Base-by-base conservation (phyloP, 2,329 filamentous ascomycete species). In the Diaporthe citriasiana region DNA sequence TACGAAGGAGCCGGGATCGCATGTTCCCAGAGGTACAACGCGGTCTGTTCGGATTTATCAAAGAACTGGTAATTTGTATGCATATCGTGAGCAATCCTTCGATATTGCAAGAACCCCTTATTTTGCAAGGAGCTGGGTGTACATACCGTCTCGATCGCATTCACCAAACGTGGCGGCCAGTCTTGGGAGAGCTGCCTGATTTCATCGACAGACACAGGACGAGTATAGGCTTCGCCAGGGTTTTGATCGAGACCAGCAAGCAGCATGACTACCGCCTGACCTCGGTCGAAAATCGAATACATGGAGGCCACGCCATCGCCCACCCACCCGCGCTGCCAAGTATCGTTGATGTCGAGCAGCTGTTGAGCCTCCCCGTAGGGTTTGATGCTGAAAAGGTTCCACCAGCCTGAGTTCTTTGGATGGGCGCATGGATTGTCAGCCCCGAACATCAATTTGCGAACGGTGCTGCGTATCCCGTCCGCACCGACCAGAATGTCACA, bases 141-240 rank as follows among this genome's bases (percentile, higher is more conserved):
- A 53, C 65, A 15, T 40, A 69, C 65, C 33, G n/a, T 3, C 19
- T 51, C 27, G 22, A 69, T 55, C 19, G 65, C 65, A 10, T 40
- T 55, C 42, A 40, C 27, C 65, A 69, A 40, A 27, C 10, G 47
- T 27, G 42, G 33, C 15, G 65, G 65, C 65, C 65, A 69, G 42
- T 53, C 42, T 15, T 69, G 27, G 33, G 75, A 79, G 0, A 79
- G 59, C 25, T 66, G 50, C 42, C 72, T 75, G 38, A 79, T 78
- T 68, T 77, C 76, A 12, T 78, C 77, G 4, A 72, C 74, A 65
- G 45, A 57, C 13, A 79, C 56, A 12, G n/a, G 73, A 17, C 35
- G 35, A 9, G 77, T 75, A 25, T 66, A 69, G 77, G 77, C 78
- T 3, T 59, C 59, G 45, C 78, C 76, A 19, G 56, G 76, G 76